Base-by-base conservation (phyloP, 2,329 filamentous ascomycete genomes). In the Lasiodiplodia sp. region DNA sequence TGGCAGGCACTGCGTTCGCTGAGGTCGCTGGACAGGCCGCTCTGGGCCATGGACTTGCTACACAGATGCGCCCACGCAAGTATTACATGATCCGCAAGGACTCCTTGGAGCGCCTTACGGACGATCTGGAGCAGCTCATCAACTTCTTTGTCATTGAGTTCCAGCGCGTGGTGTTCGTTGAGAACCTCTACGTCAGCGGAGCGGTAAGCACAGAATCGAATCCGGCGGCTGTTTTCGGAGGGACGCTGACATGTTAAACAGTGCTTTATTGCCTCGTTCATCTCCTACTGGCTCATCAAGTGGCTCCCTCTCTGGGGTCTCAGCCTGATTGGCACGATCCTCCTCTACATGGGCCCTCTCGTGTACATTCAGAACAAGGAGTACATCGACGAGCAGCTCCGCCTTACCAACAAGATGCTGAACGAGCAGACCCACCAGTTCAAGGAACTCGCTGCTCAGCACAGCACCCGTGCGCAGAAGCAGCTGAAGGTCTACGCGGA, bases 71-170 rank as follows among this genome's bases (percentile, higher is more conserved):
- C 69, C 88, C 88, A 28, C 84, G 84, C 75, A 86, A 86, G 76
- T 91, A 91, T 84, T 90, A 88, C 81, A 89, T 86, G 60, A 86
- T 91, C 69, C 87, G 87, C 44, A 87, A 88, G 76, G 88, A 89
- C 73, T 87, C 86, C 60, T 82, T 89, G 44, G 88, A 90, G 77
- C 86, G 84, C 69, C 79, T 87, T 25, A 80, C 88, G 60, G 88
- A 88, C 71, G 88, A 90, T 76, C 76, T 89, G 16, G 87, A 88
- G 77, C 87, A 90, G 79, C 81, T 91, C 66, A 83, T 87, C 80
- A 89, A 90, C 82, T 91, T 91, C 81, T 88, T 90, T 79, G 84
- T 90, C 72, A 89, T 91, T 71, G 88, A 91, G 77, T 87, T 88
- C 76, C 88, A 91, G 82, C 86, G 88, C 69, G 84, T 90, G 71